A percentile compares a stretch with the other conserved stretches of the same genome.
These are phyloP conservation scores for Chimonanthus praecox DNA, from an alignment of 164 flowering plant species.

Conservation along the genomic window DNA sequence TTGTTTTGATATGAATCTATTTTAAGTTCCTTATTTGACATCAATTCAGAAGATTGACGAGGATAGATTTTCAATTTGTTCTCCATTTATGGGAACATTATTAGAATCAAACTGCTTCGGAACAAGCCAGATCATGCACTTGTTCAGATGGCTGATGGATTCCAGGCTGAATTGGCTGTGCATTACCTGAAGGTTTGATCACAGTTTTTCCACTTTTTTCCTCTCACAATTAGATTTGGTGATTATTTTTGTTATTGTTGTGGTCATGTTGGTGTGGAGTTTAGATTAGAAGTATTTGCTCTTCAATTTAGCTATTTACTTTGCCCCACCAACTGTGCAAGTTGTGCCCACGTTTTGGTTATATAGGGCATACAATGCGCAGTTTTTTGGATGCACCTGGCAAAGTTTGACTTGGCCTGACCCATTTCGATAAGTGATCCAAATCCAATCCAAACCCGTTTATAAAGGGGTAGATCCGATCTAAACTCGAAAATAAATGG, in stretches of 20 bases:
- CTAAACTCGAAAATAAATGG: too few species aligned
- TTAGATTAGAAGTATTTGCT: not conserved
- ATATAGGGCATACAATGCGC: too few species aligned
- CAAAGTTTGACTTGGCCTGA: too few species aligned
- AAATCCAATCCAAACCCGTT: too few species aligned
- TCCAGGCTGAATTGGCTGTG: slow-evolving; percentile 96
- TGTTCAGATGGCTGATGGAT: slow-evolving; percentile 95
- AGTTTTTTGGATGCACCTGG: too few species aligned
- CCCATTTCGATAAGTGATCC: too few species aligned
- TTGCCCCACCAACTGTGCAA: not conserved
- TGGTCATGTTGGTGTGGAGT: not conserved
- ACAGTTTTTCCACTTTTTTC: too few species aligned
- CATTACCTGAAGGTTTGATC: slow-evolving; percentile 82
- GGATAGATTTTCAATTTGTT: slow-evolving; percentile 91
- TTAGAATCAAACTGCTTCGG: slow-evolving; percentile 83
- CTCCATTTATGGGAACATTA: slow-evolving; percentile 92
- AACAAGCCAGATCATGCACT: slow-evolving; percentile 98
- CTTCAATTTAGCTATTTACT: not conserved
- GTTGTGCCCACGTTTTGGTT: too few species aligned
- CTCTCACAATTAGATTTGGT: not conserved
- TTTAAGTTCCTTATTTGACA: not conserved
- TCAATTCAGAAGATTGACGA: slow-evolving; percentile 74
- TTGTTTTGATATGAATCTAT: not conserved
- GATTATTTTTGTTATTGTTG: not conserved
- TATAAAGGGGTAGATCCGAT: too few species aligned